phyloP scores from a whole-genome alignment of 2,329 filamentous ascomycete genomes.

The Stagonosporopsis rhizophila region DNA sequence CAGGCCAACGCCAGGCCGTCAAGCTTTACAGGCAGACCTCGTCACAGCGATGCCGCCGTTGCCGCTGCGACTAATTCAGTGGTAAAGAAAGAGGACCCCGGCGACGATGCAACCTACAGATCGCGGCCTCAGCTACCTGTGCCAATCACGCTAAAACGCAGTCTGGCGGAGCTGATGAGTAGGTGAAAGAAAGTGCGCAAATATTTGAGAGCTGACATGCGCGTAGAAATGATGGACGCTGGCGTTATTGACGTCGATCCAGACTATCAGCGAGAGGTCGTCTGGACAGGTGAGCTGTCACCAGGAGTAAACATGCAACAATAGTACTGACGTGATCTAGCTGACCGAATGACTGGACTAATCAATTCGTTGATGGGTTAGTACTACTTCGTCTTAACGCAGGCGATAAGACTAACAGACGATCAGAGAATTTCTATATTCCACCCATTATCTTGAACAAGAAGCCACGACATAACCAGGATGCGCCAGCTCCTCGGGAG shows the following conservation, averaged over 20 bases:
- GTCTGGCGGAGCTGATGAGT: slow-evolving; percentile 37
- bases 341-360: slow-evolving; percentile 45
- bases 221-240: slow-evolving; percentile 30
- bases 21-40: neutral
- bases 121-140: slow-evolving; percentile 33
- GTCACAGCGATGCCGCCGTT: too few relatives aligned
- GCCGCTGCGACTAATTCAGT: too few relatives aligned
- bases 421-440: slow-evolving; percentile 51
- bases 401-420: neutral
- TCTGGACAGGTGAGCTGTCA: too few relatives aligned
- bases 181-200: slow-evolving; percentile 1
- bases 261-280: slow-evolving; percentile 57
- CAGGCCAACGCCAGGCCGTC: slow-evolving; percentile 14
- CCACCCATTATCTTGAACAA: slow-evolving; percentile 59
- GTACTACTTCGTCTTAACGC: neutral
- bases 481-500: slow-evolving; percentile 20
- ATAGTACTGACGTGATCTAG: too few relatives aligned
- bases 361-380: slow-evolving; percentile 47
- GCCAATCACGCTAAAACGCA: slow-evolving; percentile 28
- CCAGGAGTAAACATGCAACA: too few relatives aligned
- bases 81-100: too few relatives aligned
- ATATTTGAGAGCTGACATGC: slow-evolving; percentile 1
- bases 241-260: slow-evolving; percentile 52
- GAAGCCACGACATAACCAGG: slow-evolving; percentile 19
- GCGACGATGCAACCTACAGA: slow-evolving; percentile 25